Conservation (phyloP, 352 stramenopile species). For the Plasmopara viticola region DNA sequence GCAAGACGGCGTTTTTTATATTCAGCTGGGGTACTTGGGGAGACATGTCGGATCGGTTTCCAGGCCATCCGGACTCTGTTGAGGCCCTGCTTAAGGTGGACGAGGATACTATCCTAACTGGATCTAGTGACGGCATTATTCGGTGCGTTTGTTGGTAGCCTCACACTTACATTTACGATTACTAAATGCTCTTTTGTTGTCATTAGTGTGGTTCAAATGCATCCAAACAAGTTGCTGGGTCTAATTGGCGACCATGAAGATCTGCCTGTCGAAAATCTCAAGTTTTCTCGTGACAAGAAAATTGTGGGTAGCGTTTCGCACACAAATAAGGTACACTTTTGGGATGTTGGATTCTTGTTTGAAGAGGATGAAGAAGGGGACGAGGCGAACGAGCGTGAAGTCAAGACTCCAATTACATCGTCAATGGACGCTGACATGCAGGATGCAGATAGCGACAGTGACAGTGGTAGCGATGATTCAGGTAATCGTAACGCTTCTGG, state of each 20-base stretch:
- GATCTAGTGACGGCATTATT: conserved; percentile 94
- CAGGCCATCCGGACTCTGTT: conserved; percentile 91
- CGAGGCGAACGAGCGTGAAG: conserved; percentile 49
- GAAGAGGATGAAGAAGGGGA: conserved; percentile 84
- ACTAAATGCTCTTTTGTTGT: background rate
- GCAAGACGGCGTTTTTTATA: conserved; percentile 92
- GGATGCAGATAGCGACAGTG: conserved; percentile 72
- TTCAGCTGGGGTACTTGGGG: conserved; percentile 95
- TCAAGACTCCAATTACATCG: conserved; percentile 26
- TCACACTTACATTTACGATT: background rate
- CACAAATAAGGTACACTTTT: conserved; percentile 93
- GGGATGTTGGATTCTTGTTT: conserved; percentile 91
- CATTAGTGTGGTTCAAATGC: conserved; percentile 87
- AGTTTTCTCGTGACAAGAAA: conserved; percentile 82
- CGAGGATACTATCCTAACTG: conserved; percentile 95
- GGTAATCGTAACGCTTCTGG: conserved; percentile 22
- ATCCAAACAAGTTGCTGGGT: conserved; percentile 94
- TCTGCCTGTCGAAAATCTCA: conserved; percentile 91
- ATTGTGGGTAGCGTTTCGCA: conserved; percentile 92
- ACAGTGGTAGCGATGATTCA: conserved; percentile 64
- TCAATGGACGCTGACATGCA: conserved; percentile 76
- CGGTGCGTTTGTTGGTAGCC: conserved; percentile 37
- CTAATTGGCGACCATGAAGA: conserved; percentile 95
- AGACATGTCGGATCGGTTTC: conserved; percentile 95
- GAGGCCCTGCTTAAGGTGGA: conserved; percentile 95